phyloP scores from a whole-genome alignment of 352 stramenopile genomes.

The Thraustochytrium striatum region DNA sequence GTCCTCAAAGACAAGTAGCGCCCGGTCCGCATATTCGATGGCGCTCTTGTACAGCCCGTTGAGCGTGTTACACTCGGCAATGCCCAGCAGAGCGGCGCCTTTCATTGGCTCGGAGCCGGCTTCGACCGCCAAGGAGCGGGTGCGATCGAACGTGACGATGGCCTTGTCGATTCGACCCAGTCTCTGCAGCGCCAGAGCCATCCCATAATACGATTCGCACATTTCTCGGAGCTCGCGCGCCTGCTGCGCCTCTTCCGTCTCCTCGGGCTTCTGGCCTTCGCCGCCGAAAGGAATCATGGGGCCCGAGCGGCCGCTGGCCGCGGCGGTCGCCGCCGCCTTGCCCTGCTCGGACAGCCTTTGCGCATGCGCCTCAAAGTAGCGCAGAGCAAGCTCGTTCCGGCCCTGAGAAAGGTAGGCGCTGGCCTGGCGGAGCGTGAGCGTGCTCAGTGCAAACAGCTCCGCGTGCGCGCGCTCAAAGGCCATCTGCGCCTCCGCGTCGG shows the following conservation, averaged over 20 bases:
- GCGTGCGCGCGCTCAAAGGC: background rate
- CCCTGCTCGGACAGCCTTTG: background rate
- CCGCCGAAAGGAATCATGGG: no score
- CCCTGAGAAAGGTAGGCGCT: slow-evolving; percentile 1
- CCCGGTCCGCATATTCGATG: slow-evolving; percentile 33
- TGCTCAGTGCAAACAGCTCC: slow-evolving; percentile 11
- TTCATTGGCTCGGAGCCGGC: slow-evolving; percentile 3
- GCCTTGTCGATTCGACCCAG: background rate
- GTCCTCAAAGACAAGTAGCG: slow-evolving; percentile 29
- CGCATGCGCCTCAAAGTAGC: background rate
- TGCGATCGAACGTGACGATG: slow-evolving; percentile 37
- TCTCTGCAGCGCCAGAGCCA: background rate
- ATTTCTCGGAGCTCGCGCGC: background rate
- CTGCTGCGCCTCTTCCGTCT: background rate
- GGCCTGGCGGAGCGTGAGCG: background rate
- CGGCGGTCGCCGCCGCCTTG: background rate
- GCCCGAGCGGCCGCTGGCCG: no score
- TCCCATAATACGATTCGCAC: slow-evolving; percentile 27
- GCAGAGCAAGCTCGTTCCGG: background rate
- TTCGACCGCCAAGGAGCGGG: slow-evolving; percentile 13
- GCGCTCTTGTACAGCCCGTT: slow-evolving; percentile 11
- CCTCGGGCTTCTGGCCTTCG: background rate
- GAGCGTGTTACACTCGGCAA: slow-evolving; percentile 8
- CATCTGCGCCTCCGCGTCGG: background rate
- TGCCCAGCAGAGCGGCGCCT: slow-evolving; percentile 26